phyloP scores from a whole-genome alignment of 345 rosid genomes.

The Citrus reticulata region DNA sequence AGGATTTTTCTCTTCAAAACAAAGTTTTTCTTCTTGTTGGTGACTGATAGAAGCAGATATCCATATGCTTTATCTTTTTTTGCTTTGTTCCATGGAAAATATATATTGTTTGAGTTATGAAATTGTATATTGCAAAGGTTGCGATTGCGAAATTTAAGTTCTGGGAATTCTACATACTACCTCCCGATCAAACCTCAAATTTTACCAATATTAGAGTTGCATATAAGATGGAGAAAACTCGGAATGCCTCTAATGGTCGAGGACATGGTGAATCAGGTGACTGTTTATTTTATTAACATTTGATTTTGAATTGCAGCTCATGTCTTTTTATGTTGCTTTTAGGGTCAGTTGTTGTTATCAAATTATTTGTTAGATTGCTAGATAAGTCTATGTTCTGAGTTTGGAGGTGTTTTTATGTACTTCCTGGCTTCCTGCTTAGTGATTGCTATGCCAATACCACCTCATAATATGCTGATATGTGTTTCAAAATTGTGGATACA shows the following conservation, averaged over 20 bases:
- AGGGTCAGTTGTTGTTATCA: not conserved
- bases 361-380: too few species aligned
- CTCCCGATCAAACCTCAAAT: conserved; percentile 19
- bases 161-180: conserved; percentile 25
- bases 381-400: not conserved
- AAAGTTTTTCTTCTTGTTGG: not conserved
- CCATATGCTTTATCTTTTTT: not conserved
- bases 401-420: not conserved
- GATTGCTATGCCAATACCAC: not conserved
- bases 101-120: not conserved
- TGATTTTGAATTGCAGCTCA: not conserved
- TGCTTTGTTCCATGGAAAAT: not conserved
- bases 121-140: conserved; percentile 15
- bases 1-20: not conserved
- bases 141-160: conserved; percentile 17
- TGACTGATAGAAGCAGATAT: not conserved
- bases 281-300: not conserved
- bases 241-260: not conserved
- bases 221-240: conserved; percentile 7
- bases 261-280: conserved; percentile 17
- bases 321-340: not conserved
- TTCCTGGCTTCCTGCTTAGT: not conserved
- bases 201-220: conserved; percentile 23
- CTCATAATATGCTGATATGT: not conserved
- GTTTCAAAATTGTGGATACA: not conserved